These are phyloP conservation scores for Vitis amurensis DNA, from an alignment of 164 flowering plant species.

Conservation along the genomic window DNA sequence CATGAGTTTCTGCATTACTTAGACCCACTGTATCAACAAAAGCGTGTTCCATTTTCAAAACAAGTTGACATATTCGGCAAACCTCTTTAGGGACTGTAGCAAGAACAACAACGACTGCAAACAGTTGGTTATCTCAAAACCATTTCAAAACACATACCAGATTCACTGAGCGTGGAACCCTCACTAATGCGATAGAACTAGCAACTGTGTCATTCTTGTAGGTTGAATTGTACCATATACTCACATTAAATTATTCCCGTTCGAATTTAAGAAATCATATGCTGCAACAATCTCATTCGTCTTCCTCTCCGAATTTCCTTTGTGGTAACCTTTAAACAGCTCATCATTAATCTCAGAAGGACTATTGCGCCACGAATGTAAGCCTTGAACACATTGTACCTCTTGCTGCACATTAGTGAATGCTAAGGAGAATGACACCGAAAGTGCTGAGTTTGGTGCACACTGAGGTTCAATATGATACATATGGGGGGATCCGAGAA, in stretches of 20 bases:
- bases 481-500: constrained; percentile 33
- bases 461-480: constrained; percentile 65
- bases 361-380: constrained; percentile 19
- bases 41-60: constrained; percentile 78
- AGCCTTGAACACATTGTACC: constrained; percentile 64
- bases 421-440: constrained; percentile 33
- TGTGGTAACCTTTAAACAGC: no score
- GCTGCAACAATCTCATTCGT: no score
- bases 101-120: no score
- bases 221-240: no score
- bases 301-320: no score
- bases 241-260: no score
- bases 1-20: constrained; percentile 63
- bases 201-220: constrained; percentile 37
- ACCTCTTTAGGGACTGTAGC: constrained; percentile 39
- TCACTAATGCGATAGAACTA: constrained; percentile 27
- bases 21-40: constrained; percentile 75
- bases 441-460: constrained; percentile 42
- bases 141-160: constrained; percentile 48
- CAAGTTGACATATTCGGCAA: constrained; percentile 86
- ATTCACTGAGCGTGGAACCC: constrained; percentile 79
- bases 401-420: constrained; percentile 37
- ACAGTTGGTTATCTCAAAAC: no score
- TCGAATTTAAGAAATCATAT: no score
- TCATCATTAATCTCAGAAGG: no score